These are phyloP conservation scores for Yamadazyma pseudoaaseri DNA, from an alignment of 1,139 yeast species.

Conservation along the genomic window DNA sequence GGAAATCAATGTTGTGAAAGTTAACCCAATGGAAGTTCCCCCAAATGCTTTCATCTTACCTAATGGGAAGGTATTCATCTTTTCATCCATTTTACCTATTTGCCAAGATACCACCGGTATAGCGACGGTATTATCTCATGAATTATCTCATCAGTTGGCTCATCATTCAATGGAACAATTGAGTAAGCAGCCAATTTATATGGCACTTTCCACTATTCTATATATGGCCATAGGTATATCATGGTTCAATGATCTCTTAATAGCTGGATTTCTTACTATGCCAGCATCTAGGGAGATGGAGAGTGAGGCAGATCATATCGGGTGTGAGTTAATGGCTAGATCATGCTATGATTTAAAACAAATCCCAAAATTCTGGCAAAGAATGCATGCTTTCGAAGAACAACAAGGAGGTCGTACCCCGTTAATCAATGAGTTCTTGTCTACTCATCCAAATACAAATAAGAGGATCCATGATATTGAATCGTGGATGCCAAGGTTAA, in stretches of 20 bases:
- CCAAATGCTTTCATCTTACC: slow-evolving; percentile 97
- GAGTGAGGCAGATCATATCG: slow-evolving; percentile 93
- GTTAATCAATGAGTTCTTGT: slow-evolving; percentile 58
- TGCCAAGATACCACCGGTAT: slow-evolving; percentile 84
- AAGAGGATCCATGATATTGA: slow-evolving; percentile 68
- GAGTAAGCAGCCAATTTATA: slow-evolving; percentile 61
- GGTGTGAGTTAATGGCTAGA: slow-evolving; percentile 84
- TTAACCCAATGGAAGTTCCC: slow-evolving; percentile 56
- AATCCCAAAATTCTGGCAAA: slow-evolving; percentile 75
- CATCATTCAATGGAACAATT: slow-evolving; percentile 86
- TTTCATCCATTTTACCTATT: slow-evolving; percentile 73
- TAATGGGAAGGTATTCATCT: slow-evolving; percentile 92
- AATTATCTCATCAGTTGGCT: slow-evolving; percentile 89
- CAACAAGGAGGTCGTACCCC: slow-evolving; percentile 17
- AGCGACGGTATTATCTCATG: slow-evolving; percentile 92
- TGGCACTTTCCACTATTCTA: slow-evolving; percentile 48
- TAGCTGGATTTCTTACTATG: slow-evolving; percentile 62
- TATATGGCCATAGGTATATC: slow-evolving; percentile 33
- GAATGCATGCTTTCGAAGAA: slow-evolving; percentile 68
- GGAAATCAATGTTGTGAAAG: slow-evolving; percentile 77
- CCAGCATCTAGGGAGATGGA: slow-evolving; percentile 94
- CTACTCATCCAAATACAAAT: slow-evolving; percentile 88
- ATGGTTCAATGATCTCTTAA: slow-evolving; percentile 51
- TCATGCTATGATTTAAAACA: slow-evolving; percentile 82
- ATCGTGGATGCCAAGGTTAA: slow-evolving; percentile 74